Conservation (phyloP, 2,329 filamentous ascomycete genomes). For the Aspergillus ibericus region DNA sequence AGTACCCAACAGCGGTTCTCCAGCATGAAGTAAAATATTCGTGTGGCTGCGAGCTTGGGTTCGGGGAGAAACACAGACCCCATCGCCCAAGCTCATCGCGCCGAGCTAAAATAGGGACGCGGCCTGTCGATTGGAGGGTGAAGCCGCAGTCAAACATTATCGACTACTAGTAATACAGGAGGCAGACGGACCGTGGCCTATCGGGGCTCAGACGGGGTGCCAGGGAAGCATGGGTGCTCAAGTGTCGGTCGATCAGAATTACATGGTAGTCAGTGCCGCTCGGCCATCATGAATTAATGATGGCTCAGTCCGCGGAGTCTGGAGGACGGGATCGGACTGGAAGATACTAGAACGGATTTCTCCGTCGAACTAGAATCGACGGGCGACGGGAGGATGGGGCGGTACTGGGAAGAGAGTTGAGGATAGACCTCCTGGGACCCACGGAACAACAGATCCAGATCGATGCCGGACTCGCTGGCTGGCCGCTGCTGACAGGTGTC, state of each 20-base stretch:
- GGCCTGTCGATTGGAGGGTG: background rate
- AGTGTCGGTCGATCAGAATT: background rate
- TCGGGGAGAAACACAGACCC: constrained; percentile 8
- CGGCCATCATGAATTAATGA: background rate
- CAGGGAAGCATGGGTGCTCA: background rate
- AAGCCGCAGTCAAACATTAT: constrained; percentile 2
- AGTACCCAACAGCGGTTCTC: background rate
- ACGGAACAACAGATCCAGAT: constrained; percentile 3
- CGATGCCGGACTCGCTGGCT: constrained; percentile 1
- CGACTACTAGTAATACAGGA: background rate
- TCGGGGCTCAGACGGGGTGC: background rate
- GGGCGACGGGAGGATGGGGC: background rate
- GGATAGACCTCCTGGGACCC: background rate
- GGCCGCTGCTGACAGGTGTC: constrained; percentile 5
- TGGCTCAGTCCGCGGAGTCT: too few species aligned
- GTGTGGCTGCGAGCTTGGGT: background rate
- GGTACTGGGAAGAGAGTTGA: background rate
- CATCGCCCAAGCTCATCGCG: background rate
- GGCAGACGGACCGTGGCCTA: background rate
- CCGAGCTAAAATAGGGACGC: background rate
- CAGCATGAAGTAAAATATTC: background rate
- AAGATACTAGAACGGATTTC: background rate
- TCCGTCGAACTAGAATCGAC: background rate
- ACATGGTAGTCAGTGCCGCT: background rate
- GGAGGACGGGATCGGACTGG: background rate